Conservation (phyloP, 768 basidiomycete genomes). For the Panellus pusillus region DNA sequence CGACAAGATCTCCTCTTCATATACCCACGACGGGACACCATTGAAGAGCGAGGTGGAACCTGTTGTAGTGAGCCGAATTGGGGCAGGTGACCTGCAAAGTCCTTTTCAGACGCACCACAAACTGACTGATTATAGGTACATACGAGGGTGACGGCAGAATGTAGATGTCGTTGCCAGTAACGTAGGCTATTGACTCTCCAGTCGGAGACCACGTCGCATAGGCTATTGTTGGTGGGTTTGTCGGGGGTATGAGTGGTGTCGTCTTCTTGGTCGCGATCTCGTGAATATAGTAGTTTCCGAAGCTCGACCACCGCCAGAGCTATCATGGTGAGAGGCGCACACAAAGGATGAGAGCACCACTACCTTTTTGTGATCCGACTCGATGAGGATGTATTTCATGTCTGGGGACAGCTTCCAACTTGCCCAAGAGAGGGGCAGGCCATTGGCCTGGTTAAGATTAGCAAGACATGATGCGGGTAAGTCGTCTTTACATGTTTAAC, state of each 20-base stretch:
- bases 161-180: conserved; percentile 86
- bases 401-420: conserved; percentile 88
- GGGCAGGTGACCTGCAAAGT: conserved; percentile 34
- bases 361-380: conserved; percentile 74
- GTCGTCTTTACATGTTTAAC: conserved; percentile 59
- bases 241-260: conserved; percentile 66
- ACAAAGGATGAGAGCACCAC: conserved; percentile 6
- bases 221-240: conserved; percentile 68
- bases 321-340: conserved; percentile 30
- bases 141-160: conserved; percentile 69
- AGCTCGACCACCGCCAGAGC: conserved; percentile 94
- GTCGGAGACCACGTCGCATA: conserved; percentile 90
- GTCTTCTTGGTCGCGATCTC: conserved; percentile 68
- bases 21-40: conserved; percentile 97
- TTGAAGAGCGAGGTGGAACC: conserved; percentile 88
- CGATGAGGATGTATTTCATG: conserved; percentile 85
- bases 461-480: conserved; percentile 5
- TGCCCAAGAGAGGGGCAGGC: conserved; percentile 47
- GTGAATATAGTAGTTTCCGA: conserved; percentile 94
- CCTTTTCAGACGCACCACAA: not conserved
- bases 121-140: conserved; percentile 24
- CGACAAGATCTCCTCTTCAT: conserved; percentile 88
- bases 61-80: conserved; percentile 76
- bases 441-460: conserved; percentile 47
- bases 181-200: conserved; percentile 82